Percentiles rank a stretch among this genome's conserved stretches.
Evolutionary conservation across 495 filamentous ascomycete genomes (phyloP).

Genomic region (Pyronema domesticum): DNA sequence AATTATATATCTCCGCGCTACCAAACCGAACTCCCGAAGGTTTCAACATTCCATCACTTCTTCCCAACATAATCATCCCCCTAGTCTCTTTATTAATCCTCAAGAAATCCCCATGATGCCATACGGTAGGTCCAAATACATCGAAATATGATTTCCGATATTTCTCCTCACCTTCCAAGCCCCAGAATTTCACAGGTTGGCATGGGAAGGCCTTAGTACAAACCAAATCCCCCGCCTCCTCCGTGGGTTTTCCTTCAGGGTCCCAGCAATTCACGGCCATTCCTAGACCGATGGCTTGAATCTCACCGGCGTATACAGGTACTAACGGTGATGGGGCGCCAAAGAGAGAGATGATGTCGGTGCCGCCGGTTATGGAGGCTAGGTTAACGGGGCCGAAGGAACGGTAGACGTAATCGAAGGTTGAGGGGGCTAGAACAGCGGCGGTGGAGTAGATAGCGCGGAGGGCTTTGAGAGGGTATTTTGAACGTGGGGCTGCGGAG

Average conservation of each 20-base stretch:
- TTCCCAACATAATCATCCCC: conserved; percentile 66
- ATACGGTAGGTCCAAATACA: conserved; percentile 47
- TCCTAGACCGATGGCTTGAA: conserved; percentile 75
- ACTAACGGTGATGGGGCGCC: conserved; percentile 67
- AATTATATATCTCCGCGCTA: conserved; percentile 75
- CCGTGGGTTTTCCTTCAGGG: conserved; percentile 35
- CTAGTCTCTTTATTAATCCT: conserved; percentile 55
- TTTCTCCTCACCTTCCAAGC: conserved; percentile 45
- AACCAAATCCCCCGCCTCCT: conserved; percentile 73
- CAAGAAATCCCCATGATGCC: conserved; percentile 94
- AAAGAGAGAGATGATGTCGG: conserved; percentile 88
- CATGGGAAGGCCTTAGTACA: conserved; percentile 76
- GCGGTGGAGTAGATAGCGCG: conserved; percentile 83
- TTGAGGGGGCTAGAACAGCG: conserved; percentile 77
- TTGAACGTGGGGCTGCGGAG: conserved; percentile 35
- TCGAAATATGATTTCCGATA: conserved; percentile 81
- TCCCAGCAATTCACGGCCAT: conserved; percentile 77
- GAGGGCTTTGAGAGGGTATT: conserved; percentile 32
- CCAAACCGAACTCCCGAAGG: conserved; percentile 64
- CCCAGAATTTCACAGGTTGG: conserved; percentile 81
- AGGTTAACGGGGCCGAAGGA: conserved; percentile 43
- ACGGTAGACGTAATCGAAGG: conserved; percentile 72
- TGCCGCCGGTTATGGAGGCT: conserved; percentile 32
- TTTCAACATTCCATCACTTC: conserved; percentile 63
- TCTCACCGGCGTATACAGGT: conserved; percentile 75